phyloP scores from a whole-genome alignment of 441 rosid genomes.

The Corymbia citriodora region DNA sequence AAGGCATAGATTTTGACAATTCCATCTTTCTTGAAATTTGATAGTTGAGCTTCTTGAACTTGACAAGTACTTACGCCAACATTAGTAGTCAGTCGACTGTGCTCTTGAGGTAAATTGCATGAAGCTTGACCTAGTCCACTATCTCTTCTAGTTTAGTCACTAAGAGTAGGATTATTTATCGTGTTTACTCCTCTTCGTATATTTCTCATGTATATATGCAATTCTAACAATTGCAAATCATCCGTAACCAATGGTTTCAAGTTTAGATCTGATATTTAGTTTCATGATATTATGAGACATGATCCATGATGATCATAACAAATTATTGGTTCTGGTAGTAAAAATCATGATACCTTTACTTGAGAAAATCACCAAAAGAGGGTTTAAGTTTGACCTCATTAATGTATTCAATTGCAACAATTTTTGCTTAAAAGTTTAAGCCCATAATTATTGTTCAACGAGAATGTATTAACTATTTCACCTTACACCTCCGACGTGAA shows the following conservation, averaged over 20 bases:
- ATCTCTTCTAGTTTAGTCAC: background rate
- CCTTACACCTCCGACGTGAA: background rate
- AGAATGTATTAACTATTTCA: background rate
- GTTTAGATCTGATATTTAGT: background rate
- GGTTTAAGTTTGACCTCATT: background rate
- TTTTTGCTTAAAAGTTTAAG: too few species aligned
- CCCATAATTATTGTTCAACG: too few species aligned
- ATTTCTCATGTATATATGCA: background rate
- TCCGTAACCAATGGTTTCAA: background rate
- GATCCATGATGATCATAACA: background rate
- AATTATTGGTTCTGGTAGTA: background rate
- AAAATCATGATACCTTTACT: background rate
- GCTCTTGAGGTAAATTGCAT: background rate
- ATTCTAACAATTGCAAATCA: background rate
- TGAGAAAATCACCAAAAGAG: background rate
- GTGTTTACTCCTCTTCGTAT: background rate
- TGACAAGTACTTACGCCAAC: too few species aligned
- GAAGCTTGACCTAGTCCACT: background rate
- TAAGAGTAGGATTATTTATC: background rate
- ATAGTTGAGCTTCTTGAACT: too few species aligned
- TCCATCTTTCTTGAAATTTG: too few species aligned
- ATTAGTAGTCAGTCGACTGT: too few species aligned
- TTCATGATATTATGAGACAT: background rate
- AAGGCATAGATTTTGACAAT: too few species aligned
- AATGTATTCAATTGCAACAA: background rate